Evolutionary conservation across 805 yeast species (phyloP).

Genomic region (Candida berthetii): DNA sequence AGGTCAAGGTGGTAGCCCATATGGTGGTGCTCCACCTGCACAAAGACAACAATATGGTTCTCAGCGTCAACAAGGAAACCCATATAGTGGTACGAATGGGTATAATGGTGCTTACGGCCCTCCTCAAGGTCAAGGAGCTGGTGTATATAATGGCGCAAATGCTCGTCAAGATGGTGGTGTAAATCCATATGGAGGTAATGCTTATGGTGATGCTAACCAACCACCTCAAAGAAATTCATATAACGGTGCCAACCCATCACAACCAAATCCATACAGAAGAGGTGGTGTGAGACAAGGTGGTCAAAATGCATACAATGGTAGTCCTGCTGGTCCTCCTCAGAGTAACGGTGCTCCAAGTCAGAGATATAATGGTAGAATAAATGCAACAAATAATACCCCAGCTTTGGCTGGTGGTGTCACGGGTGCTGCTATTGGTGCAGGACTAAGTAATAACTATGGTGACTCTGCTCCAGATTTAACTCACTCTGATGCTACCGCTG

Average conservation of each 20-base stretch:
- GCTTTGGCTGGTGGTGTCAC: background rate
- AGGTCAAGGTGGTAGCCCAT: no score
- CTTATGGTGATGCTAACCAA: background rate
- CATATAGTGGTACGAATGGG: background rate
- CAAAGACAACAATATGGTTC: background rate
- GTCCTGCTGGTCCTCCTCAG: no score
- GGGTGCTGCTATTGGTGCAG: background rate
- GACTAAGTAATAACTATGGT: background rate
- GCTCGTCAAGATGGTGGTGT: background rate
- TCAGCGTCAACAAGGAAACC: background rate
- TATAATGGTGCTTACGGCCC: background rate
- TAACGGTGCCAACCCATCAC: background rate
- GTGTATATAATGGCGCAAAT: no score
- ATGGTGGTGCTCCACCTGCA: no score
- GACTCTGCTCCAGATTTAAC: background rate
- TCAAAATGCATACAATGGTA: no score
- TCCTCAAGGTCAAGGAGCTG: background rate
- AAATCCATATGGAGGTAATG: conserved; percentile 5
- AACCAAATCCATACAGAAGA: conserved; percentile 4
- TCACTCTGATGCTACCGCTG: no score
- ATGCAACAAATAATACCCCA: background rate
- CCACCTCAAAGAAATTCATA: background rate
- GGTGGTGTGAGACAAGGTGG: no score
- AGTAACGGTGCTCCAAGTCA: background rate
- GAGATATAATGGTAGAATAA: background rate